phyloP scores from a whole-genome alignment of 495 filamentous ascomycete genomes.

The Penicillium canariense region DNA sequence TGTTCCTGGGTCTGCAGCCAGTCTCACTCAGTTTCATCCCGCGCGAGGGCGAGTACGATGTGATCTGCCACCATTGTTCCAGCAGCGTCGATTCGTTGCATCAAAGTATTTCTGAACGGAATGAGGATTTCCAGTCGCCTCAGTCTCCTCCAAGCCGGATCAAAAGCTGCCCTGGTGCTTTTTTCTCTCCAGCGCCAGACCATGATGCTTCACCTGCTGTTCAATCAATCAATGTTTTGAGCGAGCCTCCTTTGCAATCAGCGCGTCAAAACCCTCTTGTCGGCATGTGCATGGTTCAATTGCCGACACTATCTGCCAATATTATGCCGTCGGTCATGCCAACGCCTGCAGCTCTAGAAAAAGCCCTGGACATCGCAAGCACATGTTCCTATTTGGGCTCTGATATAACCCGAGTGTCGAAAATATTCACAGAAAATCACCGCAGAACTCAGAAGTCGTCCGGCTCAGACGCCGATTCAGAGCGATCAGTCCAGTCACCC shows the following conservation, averaged over 20 bases:
- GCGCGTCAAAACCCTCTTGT: conserved; percentile 18
- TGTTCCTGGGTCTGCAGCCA: conserved; percentile 23
- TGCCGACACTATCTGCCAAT: background rate
- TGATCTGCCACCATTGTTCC: conserved; percentile 37
- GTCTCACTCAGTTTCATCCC: conserved; percentile 23
- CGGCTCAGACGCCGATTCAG: conserved; percentile 1
- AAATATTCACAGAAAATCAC: background rate
- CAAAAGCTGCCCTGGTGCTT: conserved; percentile 10
- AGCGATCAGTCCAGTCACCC: background rate
- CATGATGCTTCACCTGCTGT: background rate
- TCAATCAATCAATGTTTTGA: background rate
- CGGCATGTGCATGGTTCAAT: conserved; percentile 19
- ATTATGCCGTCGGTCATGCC: background rate
- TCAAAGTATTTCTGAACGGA: conserved; percentile 29
- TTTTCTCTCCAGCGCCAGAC: background rate
- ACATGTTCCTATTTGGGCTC: background rate
- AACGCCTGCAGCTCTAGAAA: background rate
- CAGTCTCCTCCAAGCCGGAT: background rate
- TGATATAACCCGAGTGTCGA: background rate
- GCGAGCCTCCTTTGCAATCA: conserved; percentile 18
- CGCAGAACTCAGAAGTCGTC: background rate
- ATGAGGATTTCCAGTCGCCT: conserved; percentile 10
- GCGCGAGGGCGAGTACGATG: conserved; percentile 39
- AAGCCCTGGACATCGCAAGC: background rate
- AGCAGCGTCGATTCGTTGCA: conserved; percentile 29